These are phyloP conservation scores for Entophlyctis luteolus DNA, from an alignment of 192 early-diverging fungal genomes.

Conservation along the genomic window DNA sequence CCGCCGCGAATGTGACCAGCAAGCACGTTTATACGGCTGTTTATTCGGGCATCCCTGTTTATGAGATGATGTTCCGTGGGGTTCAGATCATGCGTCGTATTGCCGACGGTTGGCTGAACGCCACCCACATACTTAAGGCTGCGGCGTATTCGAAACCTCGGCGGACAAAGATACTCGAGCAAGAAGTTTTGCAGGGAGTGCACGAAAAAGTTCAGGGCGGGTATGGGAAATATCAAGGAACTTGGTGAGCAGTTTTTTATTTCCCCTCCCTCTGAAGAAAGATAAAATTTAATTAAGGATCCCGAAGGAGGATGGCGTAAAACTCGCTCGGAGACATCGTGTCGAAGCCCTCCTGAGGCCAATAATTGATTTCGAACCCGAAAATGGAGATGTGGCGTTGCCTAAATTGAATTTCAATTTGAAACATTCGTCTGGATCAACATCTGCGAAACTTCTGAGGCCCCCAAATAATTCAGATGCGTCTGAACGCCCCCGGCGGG, in stretches of 20 bases:
- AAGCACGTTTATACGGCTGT: too few species aligned
- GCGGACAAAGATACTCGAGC: conserved; percentile 85
- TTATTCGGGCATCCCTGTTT: conserved; percentile 48
- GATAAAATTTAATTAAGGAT: too few species aligned
- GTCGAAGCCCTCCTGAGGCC: conserved; percentile 32
- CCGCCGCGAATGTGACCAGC: too few species aligned
- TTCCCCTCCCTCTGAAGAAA: neutral
- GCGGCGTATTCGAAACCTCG: conserved; percentile 80
- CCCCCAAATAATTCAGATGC: too few species aligned
- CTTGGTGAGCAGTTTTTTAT: conserved; percentile 53
- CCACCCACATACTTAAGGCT: conserved; percentile 89
- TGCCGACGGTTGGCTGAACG: conserved; percentile 81
- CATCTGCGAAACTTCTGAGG: too few species aligned
- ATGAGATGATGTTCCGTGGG: conserved; percentile 70
- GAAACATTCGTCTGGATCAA: neutral
- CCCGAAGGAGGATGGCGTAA: conserved; percentile 13
- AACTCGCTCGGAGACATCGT: conserved; percentile 26
- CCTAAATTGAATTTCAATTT: conserved; percentile 7
- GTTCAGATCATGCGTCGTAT: conserved; percentile 74
- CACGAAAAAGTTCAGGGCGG: conserved; percentile 96
- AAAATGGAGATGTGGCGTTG: conserved; percentile 2
- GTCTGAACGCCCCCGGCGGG: too few species aligned
- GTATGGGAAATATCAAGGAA: conserved; percentile 92
- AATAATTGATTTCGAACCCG: conserved; percentile 33
- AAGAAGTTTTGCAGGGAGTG: conserved; percentile 70